Percentiles rank a stretch among this genome's conserved stretches.
phyloP scores from a whole-genome alignment of 2,329 filamentous ascomycete genomes.

The Hymenotorrendiella dingleyae region DNA sequence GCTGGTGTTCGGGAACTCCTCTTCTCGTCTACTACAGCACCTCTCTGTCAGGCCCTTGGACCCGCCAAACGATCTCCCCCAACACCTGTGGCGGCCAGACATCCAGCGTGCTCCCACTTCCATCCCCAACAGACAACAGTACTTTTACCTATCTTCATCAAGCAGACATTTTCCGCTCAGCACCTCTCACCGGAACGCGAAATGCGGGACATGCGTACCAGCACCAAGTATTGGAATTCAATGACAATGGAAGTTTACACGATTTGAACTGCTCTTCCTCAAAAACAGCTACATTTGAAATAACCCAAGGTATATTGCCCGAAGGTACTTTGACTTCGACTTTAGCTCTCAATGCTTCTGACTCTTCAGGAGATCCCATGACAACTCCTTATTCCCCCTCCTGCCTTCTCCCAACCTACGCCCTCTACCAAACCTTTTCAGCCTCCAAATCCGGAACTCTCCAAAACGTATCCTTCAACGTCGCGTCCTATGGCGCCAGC shows the following conservation, averaged over 20 bases:
- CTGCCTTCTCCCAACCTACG: slow-evolving; percentile 16
- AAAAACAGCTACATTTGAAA: slow-evolving; percentile 11
- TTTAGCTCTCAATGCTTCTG: slow-evolving; percentile 7
- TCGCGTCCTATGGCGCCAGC: slow-evolving; percentile 10
- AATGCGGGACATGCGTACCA: slow-evolving; percentile 18
- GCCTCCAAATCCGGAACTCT: slow-evolving; percentile 15
- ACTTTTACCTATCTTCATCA: slow-evolving; percentile 19
- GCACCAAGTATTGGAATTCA: slow-evolving; percentile 15
- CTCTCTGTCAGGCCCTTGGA: slow-evolving; percentile 16
- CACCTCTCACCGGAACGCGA: slow-evolving; percentile 16
- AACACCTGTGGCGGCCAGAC: slow-evolving; percentile 24
- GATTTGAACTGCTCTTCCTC: slow-evolving; percentile 12
- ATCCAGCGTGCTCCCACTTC: slow-evolving; percentile 17
- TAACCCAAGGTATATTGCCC: slow-evolving; percentile 3
- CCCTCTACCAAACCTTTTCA: slow-evolving; percentile 21
- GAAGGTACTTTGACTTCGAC: slow-evolving; percentile 1
- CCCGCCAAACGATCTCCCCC: slow-evolving; percentile 19
- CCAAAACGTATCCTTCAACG: slow-evolving; percentile 14
- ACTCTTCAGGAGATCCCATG: background rate
- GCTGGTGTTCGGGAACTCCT: slow-evolving; percentile 22
- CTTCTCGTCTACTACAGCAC: slow-evolving; percentile 20
- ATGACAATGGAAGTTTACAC: slow-evolving; percentile 13
- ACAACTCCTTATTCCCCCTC: slow-evolving; percentile 9
- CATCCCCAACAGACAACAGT: slow-evolving; percentile 6
- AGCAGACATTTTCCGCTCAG: slow-evolving; percentile 16